A percentile compares a stretch with the other conserved stretches of the same genome.
These are phyloP conservation scores for Cenchrus americanus DNA, from an alignment of 176 grass and related monocot species.

Conservation along the genomic window DNA sequence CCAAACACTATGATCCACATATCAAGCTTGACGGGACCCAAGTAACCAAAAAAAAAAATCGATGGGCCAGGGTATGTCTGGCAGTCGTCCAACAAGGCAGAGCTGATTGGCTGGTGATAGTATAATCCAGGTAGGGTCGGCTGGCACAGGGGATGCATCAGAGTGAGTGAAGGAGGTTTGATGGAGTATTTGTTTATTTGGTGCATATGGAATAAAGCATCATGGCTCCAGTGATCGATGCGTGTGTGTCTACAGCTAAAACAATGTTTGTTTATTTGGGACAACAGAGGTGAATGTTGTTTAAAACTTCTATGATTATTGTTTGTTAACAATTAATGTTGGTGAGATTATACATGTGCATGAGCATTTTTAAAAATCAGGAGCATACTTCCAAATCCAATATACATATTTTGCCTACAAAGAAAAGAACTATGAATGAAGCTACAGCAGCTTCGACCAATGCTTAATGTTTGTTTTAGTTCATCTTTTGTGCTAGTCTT, in stretches of 20 bases:
- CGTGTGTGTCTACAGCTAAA: background rate
- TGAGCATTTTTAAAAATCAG: background rate
- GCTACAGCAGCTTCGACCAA: background rate
- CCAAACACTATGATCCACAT: background rate
- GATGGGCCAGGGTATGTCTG: background rate
- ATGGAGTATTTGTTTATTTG: constrained; percentile 2
- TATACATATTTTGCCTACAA: background rate
- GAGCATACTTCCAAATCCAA: background rate
- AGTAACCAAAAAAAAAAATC: background rate
- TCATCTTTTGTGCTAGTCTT: background rate
- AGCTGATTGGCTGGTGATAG: background rate
- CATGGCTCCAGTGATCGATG: background rate
- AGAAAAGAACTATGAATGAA: background rate
- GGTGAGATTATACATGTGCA: too few relatives aligned
- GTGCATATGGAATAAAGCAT: background rate
- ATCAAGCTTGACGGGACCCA: background rate
- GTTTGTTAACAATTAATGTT: too few relatives aligned
- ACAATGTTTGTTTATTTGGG: background rate
- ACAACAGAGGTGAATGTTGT: background rate
- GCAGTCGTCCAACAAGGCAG: background rate
- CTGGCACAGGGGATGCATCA: constrained; percentile 15
- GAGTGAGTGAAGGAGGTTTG: background rate
- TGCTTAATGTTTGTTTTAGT: background rate
- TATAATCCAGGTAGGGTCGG: background rate
- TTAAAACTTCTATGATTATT: background rate